Percentiles rank a stretch among this genome's conserved stretches.
Evolutionary conservation across 2,329 filamentous ascomycete genomes (phyloP).

Genomic region (Phialemoniopsis sp.): DNA sequence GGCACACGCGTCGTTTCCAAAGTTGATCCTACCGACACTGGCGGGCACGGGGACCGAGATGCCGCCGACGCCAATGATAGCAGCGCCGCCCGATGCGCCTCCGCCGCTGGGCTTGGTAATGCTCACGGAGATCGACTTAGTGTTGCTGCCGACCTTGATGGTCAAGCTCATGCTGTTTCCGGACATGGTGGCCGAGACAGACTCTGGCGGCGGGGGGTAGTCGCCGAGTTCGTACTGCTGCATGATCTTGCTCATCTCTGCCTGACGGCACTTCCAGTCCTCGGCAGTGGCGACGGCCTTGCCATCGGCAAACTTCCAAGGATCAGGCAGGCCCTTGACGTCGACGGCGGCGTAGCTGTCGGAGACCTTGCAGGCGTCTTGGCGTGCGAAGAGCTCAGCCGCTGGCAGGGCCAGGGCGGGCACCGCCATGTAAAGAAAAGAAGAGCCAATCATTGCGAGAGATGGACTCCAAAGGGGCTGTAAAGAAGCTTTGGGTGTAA

Average conservation of each 20-base stretch:
- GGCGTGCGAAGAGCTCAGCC: constrained; percentile 18
- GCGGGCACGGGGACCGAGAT: constrained; percentile 47
- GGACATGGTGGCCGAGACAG: constrained; percentile 30
- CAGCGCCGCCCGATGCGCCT: constrained; percentile 38
- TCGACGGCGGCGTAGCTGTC: constrained; percentile 21
- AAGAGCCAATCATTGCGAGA: no score
- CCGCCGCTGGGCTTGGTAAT: constrained; percentile 33
- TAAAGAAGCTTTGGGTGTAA: no score
- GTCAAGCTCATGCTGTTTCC: constrained; percentile 11
- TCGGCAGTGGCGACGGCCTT: constrained; percentile 30
- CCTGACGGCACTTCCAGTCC: constrained; percentile 38
- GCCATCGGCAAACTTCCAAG: constrained; percentile 38
- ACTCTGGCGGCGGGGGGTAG: constrained; percentile 35
- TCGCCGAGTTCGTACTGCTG: constrained; percentile 42
- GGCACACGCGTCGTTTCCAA: constrained; percentile 51
- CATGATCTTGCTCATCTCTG: constrained; percentile 36
- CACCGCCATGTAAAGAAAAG: no score
- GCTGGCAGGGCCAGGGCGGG: constrained; percentile 13
- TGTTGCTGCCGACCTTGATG: constrained; percentile 26
- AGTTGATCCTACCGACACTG: constrained; percentile 48
- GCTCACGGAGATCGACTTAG: constrained; percentile 32
- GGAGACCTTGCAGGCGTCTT: constrained; percentile 18
- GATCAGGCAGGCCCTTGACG: constrained; percentile 30
- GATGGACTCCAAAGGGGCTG: no score
- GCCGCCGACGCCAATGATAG: constrained; percentile 49